Evolutionary conservation across 352 stramenopile genomes (phyloP).

Genomic region (Sclerospora graminicola): DNA sequence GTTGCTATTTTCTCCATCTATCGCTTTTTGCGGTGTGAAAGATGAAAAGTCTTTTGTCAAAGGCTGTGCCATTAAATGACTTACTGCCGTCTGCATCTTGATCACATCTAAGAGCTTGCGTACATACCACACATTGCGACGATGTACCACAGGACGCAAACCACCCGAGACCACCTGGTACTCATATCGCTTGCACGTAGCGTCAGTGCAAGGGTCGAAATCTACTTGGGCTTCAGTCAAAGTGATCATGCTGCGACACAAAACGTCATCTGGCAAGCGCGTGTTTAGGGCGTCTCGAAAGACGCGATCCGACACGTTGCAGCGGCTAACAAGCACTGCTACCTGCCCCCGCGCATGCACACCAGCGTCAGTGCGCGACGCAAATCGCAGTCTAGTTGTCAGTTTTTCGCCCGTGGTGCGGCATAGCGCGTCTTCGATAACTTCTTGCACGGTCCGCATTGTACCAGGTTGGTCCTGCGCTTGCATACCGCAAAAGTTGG

Average conservation of each 20-base stretch:
- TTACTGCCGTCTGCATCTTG: slow-evolving; percentile 37
- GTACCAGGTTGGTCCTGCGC: slow-evolving; percentile 42
- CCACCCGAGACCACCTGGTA: slow-evolving; percentile 45
- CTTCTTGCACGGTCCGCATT: slow-evolving; percentile 60
- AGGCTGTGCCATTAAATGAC: slow-evolving; percentile 19
- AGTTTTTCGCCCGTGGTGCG: slow-evolving; percentile 62
- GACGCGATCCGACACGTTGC: slow-evolving; percentile 24
- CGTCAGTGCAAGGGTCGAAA: slow-evolving; percentile 47
- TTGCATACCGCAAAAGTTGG: slow-evolving; percentile 70
- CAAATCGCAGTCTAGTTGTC: slow-evolving; percentile 60
- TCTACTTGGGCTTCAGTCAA: slow-evolving; percentile 9
- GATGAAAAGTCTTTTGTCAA: slow-evolving; percentile 50
- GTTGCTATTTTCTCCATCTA: slow-evolving; percentile 31
- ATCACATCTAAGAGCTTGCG: slow-evolving; percentile 39
- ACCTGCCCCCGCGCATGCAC: slow-evolving; percentile 89
- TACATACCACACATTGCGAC: slow-evolving; percentile 52
- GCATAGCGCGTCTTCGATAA: slow-evolving; percentile 55
- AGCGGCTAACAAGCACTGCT: slow-evolving; percentile 80
- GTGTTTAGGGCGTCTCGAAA: slow-evolving; percentile 68
- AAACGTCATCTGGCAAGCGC: slow-evolving; percentile 48
- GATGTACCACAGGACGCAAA: slow-evolving; percentile 35
- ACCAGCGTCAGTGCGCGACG: slow-evolving; percentile 87
- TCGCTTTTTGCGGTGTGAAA: slow-evolving; percentile 46
- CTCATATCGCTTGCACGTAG: slow-evolving; percentile 52
- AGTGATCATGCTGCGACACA: slow-evolving; percentile 27